Evolutionary conservation across 1,284 basidiomycete species (phyloP), one percentile per base, ranked within the genome.

Genomic region (Spongispora temasekensis): DNA sequence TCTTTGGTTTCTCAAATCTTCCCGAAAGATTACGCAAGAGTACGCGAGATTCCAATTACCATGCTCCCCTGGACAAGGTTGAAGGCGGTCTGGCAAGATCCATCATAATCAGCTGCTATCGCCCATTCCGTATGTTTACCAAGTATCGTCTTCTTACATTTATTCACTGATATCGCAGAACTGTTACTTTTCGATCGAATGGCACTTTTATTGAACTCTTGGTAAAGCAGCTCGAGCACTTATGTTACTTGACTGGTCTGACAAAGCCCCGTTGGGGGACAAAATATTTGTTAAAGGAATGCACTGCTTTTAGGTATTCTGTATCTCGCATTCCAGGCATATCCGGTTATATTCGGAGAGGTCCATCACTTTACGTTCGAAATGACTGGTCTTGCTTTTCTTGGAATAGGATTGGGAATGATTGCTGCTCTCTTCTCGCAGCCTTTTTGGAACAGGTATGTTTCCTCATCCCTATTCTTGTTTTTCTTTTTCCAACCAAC

Each of bases 121-220:
- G 80, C 5, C 91, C 92, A 0, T 95, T 96, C 72, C 78, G 91
- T 93, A 71, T 61, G 90, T 27, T 37, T 59, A 40, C 17, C 27
- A 28, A 17, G 25, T 27, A 28, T 28, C 9, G 42, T 44, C 23
- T 44, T 32, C 12, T 44, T 23, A n/a, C n/a, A n/a, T n/a, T n/a
- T n/a, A 19, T n/a, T 48, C 5, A 10, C 46, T 48, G 9, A 48
- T 19, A n/a, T 21, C 17, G 19, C 55, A 93, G 89, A 91, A 69
- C 79, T 94, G 4, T 72, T 93, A 4, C 44, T 83, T 0, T 83
- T 81, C 44, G 91, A 95, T 65, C 81, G 83, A 25, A 94, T 95
- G 91, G 88, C 88, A 0, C 78, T 93, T 3, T 75, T 89, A 7
- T 77, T 94, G 70, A 85, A 83, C 68, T 75, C 78, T 55, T 89